Conservation (phyloP, 2,329 filamentous ascomycete genomes). For the Pyricularia sp. region DNA sequence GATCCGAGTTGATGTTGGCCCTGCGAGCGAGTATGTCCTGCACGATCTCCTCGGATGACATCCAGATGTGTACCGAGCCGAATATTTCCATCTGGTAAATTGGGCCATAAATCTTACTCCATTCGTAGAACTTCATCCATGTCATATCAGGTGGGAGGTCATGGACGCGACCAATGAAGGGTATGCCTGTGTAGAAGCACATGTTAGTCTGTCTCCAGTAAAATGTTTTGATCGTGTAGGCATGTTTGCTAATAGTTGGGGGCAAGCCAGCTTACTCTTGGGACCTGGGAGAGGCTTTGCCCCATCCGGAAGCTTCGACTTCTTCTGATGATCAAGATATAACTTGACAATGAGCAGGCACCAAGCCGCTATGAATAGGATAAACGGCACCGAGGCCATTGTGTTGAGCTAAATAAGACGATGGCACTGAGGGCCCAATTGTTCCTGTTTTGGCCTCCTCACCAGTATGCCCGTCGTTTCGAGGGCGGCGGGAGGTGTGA, state of each 20-base stretch:
- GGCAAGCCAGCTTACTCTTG: slow-evolving; percentile 10
- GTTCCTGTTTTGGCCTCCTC: background rate
- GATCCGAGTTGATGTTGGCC: slow-evolving; percentile 31
- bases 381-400: background rate
- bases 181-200: slow-evolving; percentile 18
- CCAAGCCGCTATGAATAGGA: slow-evolving; percentile 1
- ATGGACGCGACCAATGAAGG: slow-evolving; percentile 30
- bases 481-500: background rate
- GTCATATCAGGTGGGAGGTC: slow-evolving; percentile 27
- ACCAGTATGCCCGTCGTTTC: background rate
- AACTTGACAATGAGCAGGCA: slow-evolving; percentile 7
- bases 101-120: slow-evolving; percentile 30
- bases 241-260: too few species aligned
- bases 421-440: background rate
- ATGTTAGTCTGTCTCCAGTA: background rate
- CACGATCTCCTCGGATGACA: slow-evolving; percentile 30
- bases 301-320: slow-evolving; percentile 14
- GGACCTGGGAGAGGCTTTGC: slow-evolving; percentile 17
- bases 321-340: slow-evolving; percentile 6
- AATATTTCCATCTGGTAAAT: slow-evolving; percentile 34
- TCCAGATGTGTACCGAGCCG: slow-evolving; percentile 32
- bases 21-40: slow-evolving; percentile 29
- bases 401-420: background rate
- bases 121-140: slow-evolving; percentile 36
- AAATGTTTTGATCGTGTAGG: too few species aligned